Percentiles rank a stretch among this genome's conserved stretches.
Evolutionary conservation across 106 monocot species (phyloP).

Genomic region (Dendrobium catenatum): DNA sequence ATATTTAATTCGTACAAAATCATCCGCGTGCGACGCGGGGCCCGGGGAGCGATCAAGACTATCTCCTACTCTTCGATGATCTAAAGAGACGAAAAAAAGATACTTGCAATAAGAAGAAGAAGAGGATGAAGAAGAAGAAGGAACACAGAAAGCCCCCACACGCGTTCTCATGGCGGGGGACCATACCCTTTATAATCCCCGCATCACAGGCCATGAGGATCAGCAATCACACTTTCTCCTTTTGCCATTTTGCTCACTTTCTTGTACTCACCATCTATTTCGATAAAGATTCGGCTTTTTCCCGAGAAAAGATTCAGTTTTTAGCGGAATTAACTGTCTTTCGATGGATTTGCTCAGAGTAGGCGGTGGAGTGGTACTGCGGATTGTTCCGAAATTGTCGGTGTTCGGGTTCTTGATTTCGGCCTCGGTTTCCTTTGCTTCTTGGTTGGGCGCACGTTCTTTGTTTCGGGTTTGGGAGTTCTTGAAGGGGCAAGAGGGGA

Average conservation of each 20-base stretch:
- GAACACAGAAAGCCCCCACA: conserved; percentile 4
- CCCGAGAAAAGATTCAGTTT: background rate
- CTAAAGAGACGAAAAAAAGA: background rate
- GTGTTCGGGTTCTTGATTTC: background rate
- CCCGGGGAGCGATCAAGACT: background rate
- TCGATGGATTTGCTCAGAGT: background rate
- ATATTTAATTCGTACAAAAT: background rate
- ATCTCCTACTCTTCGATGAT: background rate
- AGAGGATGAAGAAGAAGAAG: conserved; percentile 1
- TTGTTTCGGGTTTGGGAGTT: background rate
- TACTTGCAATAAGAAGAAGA: background rate
- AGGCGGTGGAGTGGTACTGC: conserved; percentile 3
- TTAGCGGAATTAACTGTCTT: background rate
- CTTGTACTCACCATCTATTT: background rate
- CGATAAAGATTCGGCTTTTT: background rate
- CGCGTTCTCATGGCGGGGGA: conserved; percentile 6
- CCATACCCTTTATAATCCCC: background rate
- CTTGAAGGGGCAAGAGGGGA: background rate
- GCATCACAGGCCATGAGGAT: background rate
- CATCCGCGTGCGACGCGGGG: background rate
- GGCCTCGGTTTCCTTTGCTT: background rate
- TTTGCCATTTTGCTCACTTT: background rate
- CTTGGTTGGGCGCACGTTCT: background rate
- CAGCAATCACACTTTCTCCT: background rate
- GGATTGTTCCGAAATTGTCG: background rate